Conservation (phyloP, 2,329 filamentous ascomycete genomes). For the Cercospora zeae-maydis region DNA sequence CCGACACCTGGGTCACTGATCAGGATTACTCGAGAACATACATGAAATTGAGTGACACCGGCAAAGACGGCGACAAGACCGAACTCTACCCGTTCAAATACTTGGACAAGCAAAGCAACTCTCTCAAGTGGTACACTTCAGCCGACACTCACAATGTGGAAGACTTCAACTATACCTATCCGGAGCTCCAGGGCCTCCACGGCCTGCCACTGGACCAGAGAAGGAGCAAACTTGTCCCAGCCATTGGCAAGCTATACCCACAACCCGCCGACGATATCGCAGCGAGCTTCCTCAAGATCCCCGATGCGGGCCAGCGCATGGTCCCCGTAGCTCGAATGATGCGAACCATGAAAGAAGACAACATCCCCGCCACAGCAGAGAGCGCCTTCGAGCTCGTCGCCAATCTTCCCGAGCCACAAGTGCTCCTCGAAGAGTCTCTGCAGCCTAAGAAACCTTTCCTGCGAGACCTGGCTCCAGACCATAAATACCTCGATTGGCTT, state of each 20-base stretch:
- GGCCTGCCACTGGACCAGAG: neutral
- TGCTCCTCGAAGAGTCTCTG: neutral
- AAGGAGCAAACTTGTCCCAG: neutral
- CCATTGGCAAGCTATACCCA: neutral
- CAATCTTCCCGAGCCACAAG: neutral
- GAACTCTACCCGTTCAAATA: slow-evolving; percentile 2
- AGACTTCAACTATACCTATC: slow-evolving; percentile 7
- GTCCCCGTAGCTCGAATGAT: neutral
- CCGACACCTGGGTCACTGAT: neutral
- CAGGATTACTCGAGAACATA: neutral
- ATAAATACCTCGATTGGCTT: neutral
- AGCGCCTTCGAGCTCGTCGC: neutral
- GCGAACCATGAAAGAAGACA: neutral
- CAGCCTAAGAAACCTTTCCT: slow-evolving; percentile 1
- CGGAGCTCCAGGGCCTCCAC: neutral
- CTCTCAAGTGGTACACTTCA: neutral
- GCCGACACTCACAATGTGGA: slow-evolving; percentile 2
- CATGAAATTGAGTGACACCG: neutral
- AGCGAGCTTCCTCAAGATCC: neutral
- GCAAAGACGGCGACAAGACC: neutral
- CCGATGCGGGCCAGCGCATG: neutral
- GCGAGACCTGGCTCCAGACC: neutral
- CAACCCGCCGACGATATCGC: neutral
- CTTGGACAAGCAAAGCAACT: neutral
- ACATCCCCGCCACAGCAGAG: neutral